These are phyloP conservation scores for Parastagonospora avenae DNA, from an alignment of 2,329 filamentous ascomycete genomes.

Conservation along the genomic window DNA sequence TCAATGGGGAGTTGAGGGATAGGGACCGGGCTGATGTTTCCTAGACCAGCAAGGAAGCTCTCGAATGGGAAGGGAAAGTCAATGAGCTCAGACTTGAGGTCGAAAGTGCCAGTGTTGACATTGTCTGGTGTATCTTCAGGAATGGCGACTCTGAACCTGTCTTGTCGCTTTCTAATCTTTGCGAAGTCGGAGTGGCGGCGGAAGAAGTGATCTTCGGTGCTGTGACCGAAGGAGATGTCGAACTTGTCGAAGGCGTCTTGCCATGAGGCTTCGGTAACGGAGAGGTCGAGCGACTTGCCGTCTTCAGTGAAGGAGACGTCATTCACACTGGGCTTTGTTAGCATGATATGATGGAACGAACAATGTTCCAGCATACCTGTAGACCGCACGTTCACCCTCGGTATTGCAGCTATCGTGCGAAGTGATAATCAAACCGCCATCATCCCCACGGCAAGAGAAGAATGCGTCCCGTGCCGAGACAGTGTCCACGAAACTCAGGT, in stretches of 20 bases:
- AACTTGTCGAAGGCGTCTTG: constrained; percentile 37
- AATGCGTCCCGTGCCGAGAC: constrained; percentile 32
- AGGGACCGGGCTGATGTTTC: constrained; percentile 4
- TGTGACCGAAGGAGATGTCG: constrained; percentile 41
- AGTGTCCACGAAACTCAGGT: constrained; percentile 35
- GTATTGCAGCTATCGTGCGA: constrained; percentile 44
- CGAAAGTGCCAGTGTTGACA: constrained; percentile 24
- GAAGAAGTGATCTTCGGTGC: constrained; percentile 33
- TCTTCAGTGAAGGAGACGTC: constrained; percentile 27
- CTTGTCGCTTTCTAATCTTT: constrained; percentile 23
- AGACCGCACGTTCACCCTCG: constrained; percentile 44
- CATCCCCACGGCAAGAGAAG: constrained; percentile 26
- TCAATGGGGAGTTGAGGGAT: constrained; percentile 32
- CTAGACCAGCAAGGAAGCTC: constrained; percentile 22
- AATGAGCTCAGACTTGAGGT: constrained; percentile 25
- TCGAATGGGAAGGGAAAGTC: constrained; percentile 30
- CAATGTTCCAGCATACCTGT: constrained; percentile 27
- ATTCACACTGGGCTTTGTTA: constrained; percentile 23
- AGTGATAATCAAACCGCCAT: constrained; percentile 42
- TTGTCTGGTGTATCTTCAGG: constrained; percentile 26
- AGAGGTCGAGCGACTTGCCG: constrained; percentile 31
- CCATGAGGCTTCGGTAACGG: constrained; percentile 29
- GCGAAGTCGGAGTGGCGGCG: constrained; percentile 36
- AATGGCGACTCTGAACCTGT: constrained; percentile 13
- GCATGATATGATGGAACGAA: background rate